These are phyloP conservation scores for Exophiala viscosa DNA, from an alignment of 2,329 filamentous ascomycete genomes.

Conservation along the genomic window DNA sequence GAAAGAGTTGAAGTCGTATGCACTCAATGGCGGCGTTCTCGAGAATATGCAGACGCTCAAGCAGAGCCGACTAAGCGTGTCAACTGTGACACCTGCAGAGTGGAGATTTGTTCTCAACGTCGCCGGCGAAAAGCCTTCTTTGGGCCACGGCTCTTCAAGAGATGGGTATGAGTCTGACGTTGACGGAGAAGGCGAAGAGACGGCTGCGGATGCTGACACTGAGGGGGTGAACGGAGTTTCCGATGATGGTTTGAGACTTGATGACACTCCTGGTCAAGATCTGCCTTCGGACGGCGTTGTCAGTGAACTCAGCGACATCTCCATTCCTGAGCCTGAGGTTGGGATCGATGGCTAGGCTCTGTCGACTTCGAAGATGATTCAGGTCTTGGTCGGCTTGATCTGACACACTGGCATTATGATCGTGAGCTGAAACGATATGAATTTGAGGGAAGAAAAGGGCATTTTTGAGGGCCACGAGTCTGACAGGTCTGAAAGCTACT, in stretches of 20 bases:
- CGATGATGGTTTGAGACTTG: neutral
- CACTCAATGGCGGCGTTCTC: constrained; percentile 54
- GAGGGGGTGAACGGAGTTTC: neutral
- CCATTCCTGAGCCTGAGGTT: too few relatives aligned
- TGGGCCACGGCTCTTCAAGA: constrained; percentile 18
- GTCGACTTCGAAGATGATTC: too few relatives aligned
- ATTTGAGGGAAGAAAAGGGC: too few relatives aligned
- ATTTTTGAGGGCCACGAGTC: too few relatives aligned
- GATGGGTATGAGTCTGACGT: constrained; percentile 25
- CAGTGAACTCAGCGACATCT: too few relatives aligned
- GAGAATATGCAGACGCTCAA: constrained; percentile 79
- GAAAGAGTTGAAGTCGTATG: constrained; percentile 65
- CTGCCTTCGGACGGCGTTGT: neutral
- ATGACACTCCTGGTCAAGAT: neutral
- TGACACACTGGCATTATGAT: too few relatives aligned
- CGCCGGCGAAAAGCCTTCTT: constrained; percentile 32
- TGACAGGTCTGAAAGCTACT: too few relatives aligned
- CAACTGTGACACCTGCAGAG: constrained; percentile 43
- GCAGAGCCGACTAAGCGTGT: constrained; percentile 76
- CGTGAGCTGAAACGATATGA: too few relatives aligned
- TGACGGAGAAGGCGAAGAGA: constrained; percentile 24
- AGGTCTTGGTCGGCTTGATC: too few relatives aligned
- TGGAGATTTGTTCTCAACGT: constrained; percentile 49
- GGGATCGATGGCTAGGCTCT: too few relatives aligned
- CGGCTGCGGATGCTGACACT: constrained; percentile 10